These are phyloP conservation scores for Leishmania guyanensis DNA, from an alignment of 208 protist species.

Conservation along the genomic window DNA sequence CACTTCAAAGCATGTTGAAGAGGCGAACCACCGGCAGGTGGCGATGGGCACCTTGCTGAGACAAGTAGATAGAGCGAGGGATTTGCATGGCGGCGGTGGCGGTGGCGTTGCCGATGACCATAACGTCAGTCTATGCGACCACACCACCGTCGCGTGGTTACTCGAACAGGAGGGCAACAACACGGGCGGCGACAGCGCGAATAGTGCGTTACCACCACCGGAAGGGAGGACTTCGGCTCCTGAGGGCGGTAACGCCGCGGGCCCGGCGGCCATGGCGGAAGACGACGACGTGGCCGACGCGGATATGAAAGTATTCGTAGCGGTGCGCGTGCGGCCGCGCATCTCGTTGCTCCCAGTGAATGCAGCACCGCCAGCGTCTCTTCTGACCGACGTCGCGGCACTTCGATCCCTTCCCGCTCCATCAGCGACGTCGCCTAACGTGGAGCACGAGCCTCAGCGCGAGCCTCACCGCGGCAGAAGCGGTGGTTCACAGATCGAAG, in stretches of 20 bases:
- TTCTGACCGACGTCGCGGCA: not conserved
- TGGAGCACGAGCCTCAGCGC: not conserved
- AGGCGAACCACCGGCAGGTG: too few relatives aligned
- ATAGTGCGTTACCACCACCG: not conserved
- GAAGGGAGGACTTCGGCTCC: too few relatives aligned
- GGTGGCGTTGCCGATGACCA: not conserved
- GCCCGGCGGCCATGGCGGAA: not conserved
- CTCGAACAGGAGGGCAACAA: not conserved
- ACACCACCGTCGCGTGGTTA: not conserved
- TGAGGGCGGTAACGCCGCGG: not conserved
- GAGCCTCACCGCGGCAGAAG: not conserved
- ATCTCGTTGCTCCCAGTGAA: not conserved
- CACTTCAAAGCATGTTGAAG: too few relatives aligned
- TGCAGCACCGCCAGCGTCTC: not conserved
- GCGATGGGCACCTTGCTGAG: too few relatives aligned
- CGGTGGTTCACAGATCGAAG: not conserved
- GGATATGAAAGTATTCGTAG: slow-evolving; percentile 30
- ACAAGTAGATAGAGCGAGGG: not conserved
- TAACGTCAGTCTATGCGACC: not conserved
- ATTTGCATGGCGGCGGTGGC: not conserved
- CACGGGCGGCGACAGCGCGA: not conserved
- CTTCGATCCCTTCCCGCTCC: not conserved
- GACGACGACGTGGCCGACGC: slow-evolving; percentile 4
- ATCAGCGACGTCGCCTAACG: not conserved
- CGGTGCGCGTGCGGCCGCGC: slow-evolving; percentile 52